These are phyloP conservation scores for Echria macrotheca DNA, from an alignment of 495 filamentous ascomycete genomes.

Conservation along the genomic window DNA sequence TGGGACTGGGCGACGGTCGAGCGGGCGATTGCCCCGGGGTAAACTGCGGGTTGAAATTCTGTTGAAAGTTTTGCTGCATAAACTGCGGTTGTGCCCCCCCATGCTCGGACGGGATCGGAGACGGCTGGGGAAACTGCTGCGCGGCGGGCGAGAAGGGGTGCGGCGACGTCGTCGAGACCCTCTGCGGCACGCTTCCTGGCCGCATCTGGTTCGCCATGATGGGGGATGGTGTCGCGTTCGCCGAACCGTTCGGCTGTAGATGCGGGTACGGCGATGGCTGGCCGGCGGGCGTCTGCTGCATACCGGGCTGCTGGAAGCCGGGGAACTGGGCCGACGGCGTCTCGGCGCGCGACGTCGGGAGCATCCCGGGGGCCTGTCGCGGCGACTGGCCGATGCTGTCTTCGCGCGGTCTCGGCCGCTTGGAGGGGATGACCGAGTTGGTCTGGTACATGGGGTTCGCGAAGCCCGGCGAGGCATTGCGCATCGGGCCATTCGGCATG, in stretches of 20 bases:
- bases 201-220: slow-evolving; percentile 71
- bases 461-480: slow-evolving; percentile 76
- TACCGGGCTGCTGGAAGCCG: slow-evolving; percentile 51
- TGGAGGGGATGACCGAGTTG: slow-evolving; percentile 80
- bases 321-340: slow-evolving; percentile 69
- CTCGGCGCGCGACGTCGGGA: slow-evolving; percentile 82
- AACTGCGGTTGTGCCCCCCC: slow-evolving; percentile 73
- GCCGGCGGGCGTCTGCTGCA: slow-evolving; percentile 46
- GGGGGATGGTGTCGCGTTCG: slow-evolving; percentile 82
- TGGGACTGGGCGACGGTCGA: slow-evolving; percentile 45
- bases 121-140: slow-evolving; percentile 71
- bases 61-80: slow-evolving; percentile 55
- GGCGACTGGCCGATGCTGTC: slow-evolving; percentile 82
- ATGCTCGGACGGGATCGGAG: slow-evolving; percentile 73
- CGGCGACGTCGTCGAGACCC: slow-evolving; percentile 85
- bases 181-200: slow-evolving; percentile 60
- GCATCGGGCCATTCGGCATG: slow-evolving; percentile 79
- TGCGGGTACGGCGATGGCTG: slow-evolving; percentile 71
- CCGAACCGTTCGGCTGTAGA: slow-evolving; percentile 73
- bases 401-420: slow-evolving; percentile 74
- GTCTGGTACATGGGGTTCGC: slow-evolving; percentile 65
- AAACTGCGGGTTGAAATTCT: slow-evolving; percentile 55
- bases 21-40: slow-evolving; percentile 44
- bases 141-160: slow-evolving; percentile 82
- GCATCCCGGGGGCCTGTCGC: slow-evolving; percentile 64